Base-by-base conservation (phyloP, 2,329 filamentous ascomycete species). In the Arthroderma sp. region DNA sequence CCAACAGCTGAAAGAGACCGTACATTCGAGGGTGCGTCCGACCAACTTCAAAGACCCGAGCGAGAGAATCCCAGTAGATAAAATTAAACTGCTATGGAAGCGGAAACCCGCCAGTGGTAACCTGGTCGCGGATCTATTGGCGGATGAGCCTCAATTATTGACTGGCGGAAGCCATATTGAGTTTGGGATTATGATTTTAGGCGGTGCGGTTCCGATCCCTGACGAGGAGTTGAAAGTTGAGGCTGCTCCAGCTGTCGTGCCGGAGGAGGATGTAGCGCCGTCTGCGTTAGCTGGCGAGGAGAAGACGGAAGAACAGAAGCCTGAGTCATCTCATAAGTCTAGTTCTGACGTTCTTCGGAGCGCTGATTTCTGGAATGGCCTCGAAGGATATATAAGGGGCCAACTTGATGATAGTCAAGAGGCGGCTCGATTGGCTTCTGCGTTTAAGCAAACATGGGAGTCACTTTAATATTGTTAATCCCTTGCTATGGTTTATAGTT, bases 71-170 rank as follows among this genome's bases (percentile, higher is more conserved):
- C 48, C 63, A 4, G 50, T 77, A n/a, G 77, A 82, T 34, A 94
- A 93, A 70, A 78, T 96, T 60, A 87, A 88, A 68, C 66, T 98
- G 6, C 68, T 98, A 50, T 76, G 82, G 59, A 84, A 84, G 63
- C 93, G 91, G 70, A 94, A 94, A 64, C 89, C 89, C 0, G 76
- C 86, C 0, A 60, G 74, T 0, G 86, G 94, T 53, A 91, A 89
- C 68, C 78, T 83, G 1, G 65, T 95, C 4, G 76, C 77, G 46
- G 88, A 94, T 47, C 59, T 93, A 0, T 53, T 88, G 1, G 71
- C 70, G 0, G 70, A 74, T 3, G 77, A 75, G 38, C 70, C 66
- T 29, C 71, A 54, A 11, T 56, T 58, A 45, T 49, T 63, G 36
- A 48, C 46, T 54, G 53, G 63, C 1, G 70, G 67, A 7, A 64